These are phyloP conservation scores for Penicillium decumbens DNA, from an alignment of 2,329 filamentous ascomycete genomes.

Conservation along the genomic window DNA sequence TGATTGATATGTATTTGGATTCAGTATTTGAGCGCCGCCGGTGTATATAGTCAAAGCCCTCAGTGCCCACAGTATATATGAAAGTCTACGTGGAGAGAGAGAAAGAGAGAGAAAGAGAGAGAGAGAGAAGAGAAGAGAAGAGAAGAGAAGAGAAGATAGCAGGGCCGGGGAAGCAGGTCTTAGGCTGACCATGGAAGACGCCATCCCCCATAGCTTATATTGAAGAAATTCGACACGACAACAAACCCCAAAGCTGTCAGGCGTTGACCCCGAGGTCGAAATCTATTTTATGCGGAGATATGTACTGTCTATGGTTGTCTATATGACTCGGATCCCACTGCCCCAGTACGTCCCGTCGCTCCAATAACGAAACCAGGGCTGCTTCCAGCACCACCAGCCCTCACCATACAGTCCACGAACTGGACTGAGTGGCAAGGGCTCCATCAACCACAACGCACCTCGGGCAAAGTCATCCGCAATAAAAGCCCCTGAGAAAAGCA, in stretches of 20 bases:
- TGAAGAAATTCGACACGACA: neutral
- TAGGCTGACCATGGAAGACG: too few species aligned
- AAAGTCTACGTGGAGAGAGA: too few species aligned
- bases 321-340: conserved; percentile 45
- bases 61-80: too few species aligned
- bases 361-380: conserved; percentile 55
- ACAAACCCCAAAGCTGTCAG: neutral
- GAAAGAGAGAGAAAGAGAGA: too few species aligned
- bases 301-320: conserved; percentile 1
- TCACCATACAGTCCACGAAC: conserved; percentile 61
- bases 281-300: neutral
- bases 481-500: conserved; percentile 60
- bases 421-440: conserved; percentile 73
- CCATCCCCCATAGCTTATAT: too few species aligned
- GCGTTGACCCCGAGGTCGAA: neutral
- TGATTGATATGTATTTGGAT: too few species aligned
- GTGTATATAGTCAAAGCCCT: too few species aligned
- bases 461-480: conserved; percentile 73
- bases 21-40: too few species aligned
- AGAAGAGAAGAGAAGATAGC: too few species aligned
- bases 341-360: conserved; percentile 61
- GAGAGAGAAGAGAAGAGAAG: too few species aligned
- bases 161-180: too few species aligned
- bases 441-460: conserved; percentile 71
- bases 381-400: conserved; percentile 64